Evolutionary conservation across 495 filamentous ascomycete genomes (phyloP).

Genomic region (Wilcoxina mikolae): DNA sequence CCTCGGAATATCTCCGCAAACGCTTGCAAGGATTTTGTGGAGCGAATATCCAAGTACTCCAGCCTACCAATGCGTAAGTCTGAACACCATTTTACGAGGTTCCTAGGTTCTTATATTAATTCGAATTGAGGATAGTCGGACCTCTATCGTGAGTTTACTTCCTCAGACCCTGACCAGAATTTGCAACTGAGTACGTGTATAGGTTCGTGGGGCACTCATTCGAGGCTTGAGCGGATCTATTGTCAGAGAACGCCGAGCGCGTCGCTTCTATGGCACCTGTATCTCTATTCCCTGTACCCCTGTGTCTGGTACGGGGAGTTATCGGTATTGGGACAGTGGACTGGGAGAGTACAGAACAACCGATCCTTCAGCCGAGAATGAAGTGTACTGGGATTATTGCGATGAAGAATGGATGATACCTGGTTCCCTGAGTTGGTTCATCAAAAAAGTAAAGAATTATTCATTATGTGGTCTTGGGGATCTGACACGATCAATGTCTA

Average conservation of each 20-base stretch:
- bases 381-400: not conserved
- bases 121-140: conserved; percentile 10
- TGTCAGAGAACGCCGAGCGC: conserved; percentile 17
- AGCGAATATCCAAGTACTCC: conserved; percentile 37
- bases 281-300: not conserved
- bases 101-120: not conserved
- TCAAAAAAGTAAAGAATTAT: not conserved
- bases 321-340: not conserved
- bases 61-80: conserved; percentile 46
- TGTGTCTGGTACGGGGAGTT: not conserved
- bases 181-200: conserved; percentile 20
- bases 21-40: conserved; percentile 33
- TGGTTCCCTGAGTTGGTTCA: conserved; percentile 1
- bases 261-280: conserved; percentile 15
- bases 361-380: not conserved
- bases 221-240: conserved; percentile 20
- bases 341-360: not conserved
- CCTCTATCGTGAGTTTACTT: conserved; percentile 11
- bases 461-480: not conserved
- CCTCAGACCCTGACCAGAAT: not conserved
- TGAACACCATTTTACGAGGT: not conserved
- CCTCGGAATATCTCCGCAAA: conserved; percentile 48
- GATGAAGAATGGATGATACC: not conserved
- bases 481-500: not conserved
- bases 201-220: conserved; percentile 17